Base-by-base conservation (phyloP, 441 rosid species). In the Corymbia calophylla region DNA sequence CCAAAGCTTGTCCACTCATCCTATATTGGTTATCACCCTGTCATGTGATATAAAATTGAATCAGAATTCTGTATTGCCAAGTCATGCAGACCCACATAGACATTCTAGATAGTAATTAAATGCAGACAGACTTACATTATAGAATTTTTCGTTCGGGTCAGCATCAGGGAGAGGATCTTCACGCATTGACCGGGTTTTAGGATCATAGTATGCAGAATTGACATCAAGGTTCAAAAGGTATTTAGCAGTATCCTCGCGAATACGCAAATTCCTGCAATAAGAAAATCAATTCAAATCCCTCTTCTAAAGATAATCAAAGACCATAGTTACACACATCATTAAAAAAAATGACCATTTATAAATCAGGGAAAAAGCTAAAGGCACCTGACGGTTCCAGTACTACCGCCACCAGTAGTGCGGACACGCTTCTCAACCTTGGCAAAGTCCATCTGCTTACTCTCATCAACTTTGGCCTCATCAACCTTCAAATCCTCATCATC, bases 401-500 rank as follows among this genome's bases (percentile, higher is more conserved):
- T 97, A 84, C 99, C 99, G 93, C 99, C 97, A 88, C 99, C 98
- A 10, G 98, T 94, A 9, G 97, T 97, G 48, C 97, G 93, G 56
- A 97, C 98, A 93, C 98, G 97, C 92, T 97, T 98, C 93, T 97
- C 99, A 47, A 96, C 99, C 92, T 95, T 97, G 11, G 99, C 97
- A 89, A 98, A 96, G 89, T 96, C 99, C 98, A 96, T 97, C 89
- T 97, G 98, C 89, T 95, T 94, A 92, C 98, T 95, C 92, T 97
- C 98, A 86, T 97, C 99, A 80, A 97, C 98, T 91, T 97, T 97
- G 47, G 99, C 98, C 95, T 97, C 99, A 92, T 97, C 99, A 3
- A 96, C 94, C 92, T 93, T 94, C 88, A 96, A 86, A 91, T 92
- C 98, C n/a, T 88, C 86, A 10, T 81, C 92, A 51, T 87, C 91